These are phyloP conservation scores for Ustilago esculenta DNA, from an alignment of 1,284 basidiomycete genomes.

Conservation along the genomic window DNA sequence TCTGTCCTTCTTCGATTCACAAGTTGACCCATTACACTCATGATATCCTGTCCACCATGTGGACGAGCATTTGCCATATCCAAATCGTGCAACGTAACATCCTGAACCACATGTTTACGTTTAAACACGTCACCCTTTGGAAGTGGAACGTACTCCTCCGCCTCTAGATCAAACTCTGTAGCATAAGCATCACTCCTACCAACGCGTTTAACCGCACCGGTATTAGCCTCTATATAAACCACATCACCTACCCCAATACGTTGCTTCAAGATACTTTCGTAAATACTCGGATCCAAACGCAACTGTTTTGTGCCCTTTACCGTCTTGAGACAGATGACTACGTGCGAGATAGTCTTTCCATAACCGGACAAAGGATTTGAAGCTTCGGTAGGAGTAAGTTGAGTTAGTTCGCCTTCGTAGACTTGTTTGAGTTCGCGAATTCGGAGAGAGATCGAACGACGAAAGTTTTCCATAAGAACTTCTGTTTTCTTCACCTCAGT, in stretches of 20 bases:
- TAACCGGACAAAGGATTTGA: slow-evolving; percentile 76
- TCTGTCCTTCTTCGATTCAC: slow-evolving; percentile 94
- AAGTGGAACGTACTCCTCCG: slow-evolving; percentile 95
- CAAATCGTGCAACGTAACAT: slow-evolving; percentile 93
- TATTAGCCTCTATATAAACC: slow-evolving; percentile 92
- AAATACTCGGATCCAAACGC: slow-evolving; percentile 91
- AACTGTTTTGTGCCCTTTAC: slow-evolving; percentile 98
- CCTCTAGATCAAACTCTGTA: slow-evolving; percentile 97
- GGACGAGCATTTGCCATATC: slow-evolving; percentile 97
- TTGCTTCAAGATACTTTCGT: slow-evolving; percentile 97
- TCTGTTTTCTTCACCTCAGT: slow-evolving; percentile 99
- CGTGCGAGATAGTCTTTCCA: slow-evolving; percentile 97
- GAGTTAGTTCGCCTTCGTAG: slow-evolving; percentile 97
- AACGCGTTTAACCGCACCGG: slow-evolving; percentile 96
- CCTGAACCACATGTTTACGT: slow-evolving; percentile 95
- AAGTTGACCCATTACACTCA: slow-evolving; percentile 97
- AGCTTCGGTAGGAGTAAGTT: slow-evolving; percentile 84
- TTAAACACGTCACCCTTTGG: slow-evolving; percentile 99
- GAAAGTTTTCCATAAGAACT: slow-evolving; percentile 93
- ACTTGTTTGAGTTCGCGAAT: slow-evolving; percentile 90
- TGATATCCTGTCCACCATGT: slow-evolving; percentile 93
- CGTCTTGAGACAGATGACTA: slow-evolving; percentile 94
- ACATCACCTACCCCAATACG: slow-evolving; percentile 96
- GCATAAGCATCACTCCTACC: slow-evolving; percentile 97
- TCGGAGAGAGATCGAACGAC: slow-evolving; percentile 83